phyloP scores from a whole-genome alignment of 345 rosid genomes.

The Erodium maritimum region DNA sequence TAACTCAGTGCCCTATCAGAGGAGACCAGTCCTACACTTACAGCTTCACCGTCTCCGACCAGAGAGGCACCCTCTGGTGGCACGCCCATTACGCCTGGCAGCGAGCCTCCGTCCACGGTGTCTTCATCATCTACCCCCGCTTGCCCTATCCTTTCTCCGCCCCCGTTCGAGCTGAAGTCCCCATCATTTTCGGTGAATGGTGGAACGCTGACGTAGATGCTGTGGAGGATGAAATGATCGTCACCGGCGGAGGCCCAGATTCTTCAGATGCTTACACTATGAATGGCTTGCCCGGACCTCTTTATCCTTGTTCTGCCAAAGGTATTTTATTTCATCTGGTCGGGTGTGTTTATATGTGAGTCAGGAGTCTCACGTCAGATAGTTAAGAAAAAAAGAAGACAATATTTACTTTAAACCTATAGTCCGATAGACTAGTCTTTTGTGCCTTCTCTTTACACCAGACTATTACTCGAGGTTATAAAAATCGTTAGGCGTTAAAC shows the following conservation, averaged over 20 bases:
- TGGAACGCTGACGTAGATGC: conserved; percentile 46
- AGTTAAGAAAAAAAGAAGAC: too few species aligned
- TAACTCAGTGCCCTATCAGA: conserved; percentile 56
- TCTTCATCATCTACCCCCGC: conserved; percentile 48
- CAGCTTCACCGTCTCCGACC: conserved; percentile 33
- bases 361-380: neutral
- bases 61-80: conserved; percentile 59
- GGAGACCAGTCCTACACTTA: conserved; percentile 42
- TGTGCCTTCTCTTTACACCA: too few species aligned
- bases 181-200: conserved; percentile 60
- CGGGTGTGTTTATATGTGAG: neutral
- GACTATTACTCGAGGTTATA: too few species aligned
- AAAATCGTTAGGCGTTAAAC: too few species aligned
- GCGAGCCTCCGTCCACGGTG: conserved; percentile 53
- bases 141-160: conserved; percentile 36
- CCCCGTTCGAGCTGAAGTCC: conserved; percentile 41
- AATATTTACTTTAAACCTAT: too few species aligned
- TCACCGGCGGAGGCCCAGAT: conserved; percentile 32
- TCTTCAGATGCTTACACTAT: conserved; percentile 50
- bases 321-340: conserved; percentile 19
- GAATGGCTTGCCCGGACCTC: conserved; percentile 64
- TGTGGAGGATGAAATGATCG: conserved; percentile 34
- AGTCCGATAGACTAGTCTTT: too few species aligned
- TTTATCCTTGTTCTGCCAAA: conserved; percentile 45
- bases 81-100: conserved; percentile 63